phyloP scores from a whole-genome alignment of 192 early-diverging fungal species.

The Podila minutissima region DNA sequence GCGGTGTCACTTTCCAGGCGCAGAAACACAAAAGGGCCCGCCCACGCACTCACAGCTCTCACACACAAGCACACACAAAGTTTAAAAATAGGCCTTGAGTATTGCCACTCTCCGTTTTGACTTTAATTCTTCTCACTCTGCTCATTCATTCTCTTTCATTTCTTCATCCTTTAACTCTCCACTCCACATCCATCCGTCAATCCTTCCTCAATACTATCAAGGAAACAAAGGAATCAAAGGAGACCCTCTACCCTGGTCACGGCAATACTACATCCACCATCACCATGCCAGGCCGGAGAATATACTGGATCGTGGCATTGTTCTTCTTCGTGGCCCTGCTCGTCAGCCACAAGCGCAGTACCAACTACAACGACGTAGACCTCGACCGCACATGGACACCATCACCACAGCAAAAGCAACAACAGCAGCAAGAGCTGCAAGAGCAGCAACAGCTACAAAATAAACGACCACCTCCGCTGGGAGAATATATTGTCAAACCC shows the following conservation, averaged over 20 bases:
- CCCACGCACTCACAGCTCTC: too few species aligned
- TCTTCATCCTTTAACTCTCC: conserved; percentile 3
- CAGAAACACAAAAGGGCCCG: too few species aligned
- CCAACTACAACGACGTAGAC: background rate
- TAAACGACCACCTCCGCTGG: background rate
- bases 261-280: conserved; percentile 1
- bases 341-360: conserved; percentile 6
- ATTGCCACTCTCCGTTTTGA: background rate
- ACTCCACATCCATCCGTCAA: conserved; percentile 11
- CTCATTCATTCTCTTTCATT: background rate
- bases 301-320: conserved; percentile 18
- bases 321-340: conserved; percentile 34
- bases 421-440: conserved; percentile 6
- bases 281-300: conserved; percentile 24
- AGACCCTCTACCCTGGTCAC: background rate
- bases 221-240: background rate
- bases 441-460: conserved; percentile 1
- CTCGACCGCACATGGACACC: background rate
- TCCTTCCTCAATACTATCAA: conserved; percentile 5
- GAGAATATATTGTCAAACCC: background rate
- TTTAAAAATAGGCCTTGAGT: background rate
- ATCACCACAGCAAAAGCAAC: conserved; percentile 2
- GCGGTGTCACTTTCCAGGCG: too few species aligned
- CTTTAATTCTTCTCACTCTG: background rate
- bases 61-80: background rate